Percentiles rank a stretch among this genome's conserved stretches.
Conservation (phyloP, 2,329 filamentous ascomycete species). For the Seiridium unicorne region DNA sequence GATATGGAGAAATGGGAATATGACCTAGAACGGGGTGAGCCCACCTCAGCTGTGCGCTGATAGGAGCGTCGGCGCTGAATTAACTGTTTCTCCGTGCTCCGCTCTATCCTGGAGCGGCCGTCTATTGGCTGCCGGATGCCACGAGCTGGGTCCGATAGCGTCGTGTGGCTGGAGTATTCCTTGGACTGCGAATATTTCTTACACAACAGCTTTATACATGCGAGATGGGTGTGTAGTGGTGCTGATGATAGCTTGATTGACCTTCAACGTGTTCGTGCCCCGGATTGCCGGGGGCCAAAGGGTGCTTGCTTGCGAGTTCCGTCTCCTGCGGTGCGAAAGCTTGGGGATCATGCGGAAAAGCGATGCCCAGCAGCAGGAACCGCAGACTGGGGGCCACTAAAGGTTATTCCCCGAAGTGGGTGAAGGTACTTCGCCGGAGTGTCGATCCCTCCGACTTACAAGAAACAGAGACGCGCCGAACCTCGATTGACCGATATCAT, state of each 20-base stretch:
- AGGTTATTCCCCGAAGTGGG: neutral
- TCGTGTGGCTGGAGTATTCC: neutral
- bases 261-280: too few relatives aligned
- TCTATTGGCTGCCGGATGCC: neutral
- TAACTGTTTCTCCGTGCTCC: conserved; percentile 3
- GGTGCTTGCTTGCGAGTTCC: too few relatives aligned
- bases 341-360: neutral
- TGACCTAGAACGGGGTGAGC: conserved; percentile 3
- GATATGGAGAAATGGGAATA: conserved; percentile 2
- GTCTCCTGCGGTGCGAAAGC: too few relatives aligned
- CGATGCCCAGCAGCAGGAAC: neutral
- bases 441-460: neutral
- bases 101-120: neutral
- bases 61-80: neutral
- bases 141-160: neutral
- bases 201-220: neutral
- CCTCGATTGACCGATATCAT: too few relatives aligned
- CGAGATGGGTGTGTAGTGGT: neutral
- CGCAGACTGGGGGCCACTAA: neutral
- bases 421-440: neutral
- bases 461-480: too few relatives aligned
- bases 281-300: too few relatives aligned
- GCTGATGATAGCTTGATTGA: too few relatives aligned
- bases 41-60: neutral
- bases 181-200: neutral